Evolutionary conservation across 2,329 filamentous ascomycete genomes (phyloP), one percentile per base, ranked within the genome.

Genomic region (Colletotrichum cuscutae): DNA sequence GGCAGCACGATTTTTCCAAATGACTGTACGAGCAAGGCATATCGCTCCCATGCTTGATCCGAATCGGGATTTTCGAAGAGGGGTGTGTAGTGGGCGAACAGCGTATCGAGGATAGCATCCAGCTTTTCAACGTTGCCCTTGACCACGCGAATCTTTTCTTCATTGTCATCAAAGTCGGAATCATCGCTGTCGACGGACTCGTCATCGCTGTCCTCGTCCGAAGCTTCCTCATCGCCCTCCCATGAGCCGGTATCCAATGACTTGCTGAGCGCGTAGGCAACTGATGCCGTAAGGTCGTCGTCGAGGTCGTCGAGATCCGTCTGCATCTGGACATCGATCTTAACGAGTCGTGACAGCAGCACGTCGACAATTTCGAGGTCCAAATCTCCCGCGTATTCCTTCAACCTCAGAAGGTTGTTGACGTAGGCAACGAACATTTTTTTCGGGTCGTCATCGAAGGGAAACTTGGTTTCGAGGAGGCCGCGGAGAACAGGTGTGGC

Each of bases 291-390:
- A 11, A 95, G 88, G 68, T 97, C 94, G 75, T 98, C 96, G 74
- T 98, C 96, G 74, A 98, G 85, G 77, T 98, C 95, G 75, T 98
- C 95, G 78, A 98, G 86, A 78, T 98, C 95, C 62, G 95, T 90
- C 82, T 98, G 96, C 82, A 98, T 97, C 80, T 98, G 94, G 1
- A 97, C 95, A 80, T 99, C 97, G 71, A 98, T 94, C 82, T 97
- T 97, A 78, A 98, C 94, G 8, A 98, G 88, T 74, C 94, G 92
- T 77, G 96, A 93, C 54, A 95, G 93, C 60, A 98, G 93, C 13
- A 97, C 85, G 68, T 95, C 92, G 75, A 98, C 88, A 28, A 98
- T 91, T 74, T 97, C 94, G 8, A 93, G 90, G 74, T 92, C 92
- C 46, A 98, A 84, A 72, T 94, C 92, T 0, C 94, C 92, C 1